phyloP scores from a whole-genome alignment of 1,284 basidiomycete genomes.

The Pseudozyma hubeiensis region DNA sequence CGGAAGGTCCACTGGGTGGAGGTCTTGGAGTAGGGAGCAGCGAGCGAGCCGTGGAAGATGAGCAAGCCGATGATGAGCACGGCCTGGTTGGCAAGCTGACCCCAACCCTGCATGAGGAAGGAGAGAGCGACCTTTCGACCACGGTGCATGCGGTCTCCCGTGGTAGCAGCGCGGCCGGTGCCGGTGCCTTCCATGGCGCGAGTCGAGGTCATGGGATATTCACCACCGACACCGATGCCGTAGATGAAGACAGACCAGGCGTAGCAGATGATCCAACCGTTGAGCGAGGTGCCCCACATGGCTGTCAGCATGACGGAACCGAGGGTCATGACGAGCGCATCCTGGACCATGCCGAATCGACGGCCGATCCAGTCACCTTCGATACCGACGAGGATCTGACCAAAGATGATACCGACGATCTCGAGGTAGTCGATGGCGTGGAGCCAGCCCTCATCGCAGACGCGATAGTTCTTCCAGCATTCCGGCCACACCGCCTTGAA shows the following conservation, averaged over 20 bases:
- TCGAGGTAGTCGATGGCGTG: slow-evolving; percentile 71
- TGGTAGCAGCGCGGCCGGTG: slow-evolving; percentile 68
- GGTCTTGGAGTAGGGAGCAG: slow-evolving; percentile 69
- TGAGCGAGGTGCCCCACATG: slow-evolving; percentile 72
- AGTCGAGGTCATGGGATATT: slow-evolving; percentile 74
- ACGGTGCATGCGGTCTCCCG: slow-evolving; percentile 73
- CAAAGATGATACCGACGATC: slow-evolving; percentile 73
- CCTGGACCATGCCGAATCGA: slow-evolving; percentile 71
- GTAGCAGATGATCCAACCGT: slow-evolving; percentile 74
- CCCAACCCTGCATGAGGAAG: slow-evolving; percentile 73
- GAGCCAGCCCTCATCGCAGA: slow-evolving; percentile 71
- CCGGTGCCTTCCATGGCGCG: slow-evolving; percentile 71
- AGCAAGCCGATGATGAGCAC: slow-evolving; percentile 72
- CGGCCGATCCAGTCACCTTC: slow-evolving; percentile 74
- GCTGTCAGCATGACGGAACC: slow-evolving; percentile 73
- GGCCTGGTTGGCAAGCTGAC: slow-evolving; percentile 73
- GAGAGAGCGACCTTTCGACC: slow-evolving; percentile 73
- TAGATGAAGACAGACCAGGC: slow-evolving; percentile 72
- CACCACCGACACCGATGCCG: slow-evolving; percentile 71
- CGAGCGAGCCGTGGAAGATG: slow-evolving; percentile 71
- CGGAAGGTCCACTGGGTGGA: slow-evolving; percentile 73
- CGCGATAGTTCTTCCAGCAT: slow-evolving; percentile 71
- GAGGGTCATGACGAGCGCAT: slow-evolving; percentile 69
- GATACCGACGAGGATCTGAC: slow-evolving; percentile 73
- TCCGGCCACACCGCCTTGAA: slow-evolving; percentile 72